Base-by-base conservation (phyloP, 108 stramenopile species). In the Fragilaria crotonensis region DNA sequence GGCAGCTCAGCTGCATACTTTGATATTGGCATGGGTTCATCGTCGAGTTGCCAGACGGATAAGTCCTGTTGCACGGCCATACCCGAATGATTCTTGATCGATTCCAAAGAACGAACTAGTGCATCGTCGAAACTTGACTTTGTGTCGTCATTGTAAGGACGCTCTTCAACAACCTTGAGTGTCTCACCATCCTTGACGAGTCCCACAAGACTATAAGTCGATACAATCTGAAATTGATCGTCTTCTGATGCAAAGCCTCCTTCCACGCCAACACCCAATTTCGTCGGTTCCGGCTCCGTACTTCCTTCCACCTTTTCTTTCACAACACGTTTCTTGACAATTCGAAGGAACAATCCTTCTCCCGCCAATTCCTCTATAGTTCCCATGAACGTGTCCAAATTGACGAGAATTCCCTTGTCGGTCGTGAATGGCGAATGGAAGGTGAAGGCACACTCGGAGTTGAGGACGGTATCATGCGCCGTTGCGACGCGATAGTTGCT, bases 211-310 rank as follows among this genome's bases (percentile, higher is more conserved):
- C 93, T 81, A 70, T 95, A 81, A 17, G 66, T 82, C 25, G 79
- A 68, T 17, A 80, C 57, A 2, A 64, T 84, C 26, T 88, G 73
- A 60, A 71, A 87, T 47, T 81, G 73, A 36, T 92, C 95, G 25
- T 79, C 83, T 33, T 93, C 91, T 23, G 88, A 76, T 28, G 66
- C 64, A 73, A 97, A 98, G 22, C 98, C 98, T 26, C 98, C 98
- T 45, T 90, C 87, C 21, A 96, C 80, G 17, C 96, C 96, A 28
- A 99, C 72, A 4, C 84, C 98, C 21, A 99, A 54, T 48, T 93
- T 92, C 23, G 94, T 90, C 20, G 72, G 63, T n/a, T n/a, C n/a
- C n/a, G n/a, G n/a, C n/a, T n/a, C n/a, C n/a, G n/a, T n/a, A n/a
- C n/a, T n/a, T 33, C 31, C 56, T 25, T 33, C 46, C 28, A 30